Evolutionary conservation across 805 yeast genomes (phyloP).

Genomic region (Scheffersomyces lignosus): DNA sequence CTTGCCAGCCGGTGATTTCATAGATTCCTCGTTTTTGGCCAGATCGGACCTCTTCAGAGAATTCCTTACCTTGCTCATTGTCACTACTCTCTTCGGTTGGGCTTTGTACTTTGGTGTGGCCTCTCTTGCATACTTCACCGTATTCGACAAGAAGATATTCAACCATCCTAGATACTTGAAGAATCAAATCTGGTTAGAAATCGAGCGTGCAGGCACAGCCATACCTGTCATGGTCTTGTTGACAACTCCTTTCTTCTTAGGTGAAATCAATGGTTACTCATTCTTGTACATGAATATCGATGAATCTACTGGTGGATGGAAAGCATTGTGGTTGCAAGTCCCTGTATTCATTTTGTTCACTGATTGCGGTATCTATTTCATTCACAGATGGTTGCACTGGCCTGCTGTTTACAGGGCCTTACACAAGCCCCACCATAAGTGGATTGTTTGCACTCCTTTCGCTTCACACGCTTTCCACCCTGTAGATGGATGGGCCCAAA

Average conservation of each 20-base stretch:
- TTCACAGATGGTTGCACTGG: conserved; percentile 94
- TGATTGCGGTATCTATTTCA: conserved; percentile 86
- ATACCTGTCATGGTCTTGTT: conserved; percentile 87
- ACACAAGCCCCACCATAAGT: conserved; percentile 98
- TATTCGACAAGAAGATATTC: conserved; percentile 86
- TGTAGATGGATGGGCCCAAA: conserved; percentile 91
- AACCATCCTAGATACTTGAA: conserved; percentile 95
- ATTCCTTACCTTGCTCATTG: conserved; percentile 57
- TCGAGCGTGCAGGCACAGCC: conserved; percentile 71
- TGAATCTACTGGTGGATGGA: conserved; percentile 67
- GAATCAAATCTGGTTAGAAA: conserved; percentile 87
- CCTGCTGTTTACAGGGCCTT: conserved; percentile 80
- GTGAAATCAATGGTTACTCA: conserved; percentile 84
- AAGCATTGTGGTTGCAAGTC: conserved; percentile 61
- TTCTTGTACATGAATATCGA: conserved; percentile 66
- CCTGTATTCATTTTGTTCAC: conserved; percentile 88
- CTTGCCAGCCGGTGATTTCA: conserved; percentile 54
- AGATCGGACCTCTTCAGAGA: conserved; percentile 78
- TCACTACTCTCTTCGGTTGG: conserved; percentile 86
- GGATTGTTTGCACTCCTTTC: conserved; percentile 98
- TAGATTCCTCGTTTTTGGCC: conserved; percentile 66
- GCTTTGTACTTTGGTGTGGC: conserved; percentile 76
- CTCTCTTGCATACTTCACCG: conserved; percentile 67
- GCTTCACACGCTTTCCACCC: conserved; percentile 99
- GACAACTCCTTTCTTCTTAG: conserved; percentile 87